Base-by-base conservation (phyloP, 2,329 filamentous ascomycete genomes). In the Penicillium freii region DNA sequence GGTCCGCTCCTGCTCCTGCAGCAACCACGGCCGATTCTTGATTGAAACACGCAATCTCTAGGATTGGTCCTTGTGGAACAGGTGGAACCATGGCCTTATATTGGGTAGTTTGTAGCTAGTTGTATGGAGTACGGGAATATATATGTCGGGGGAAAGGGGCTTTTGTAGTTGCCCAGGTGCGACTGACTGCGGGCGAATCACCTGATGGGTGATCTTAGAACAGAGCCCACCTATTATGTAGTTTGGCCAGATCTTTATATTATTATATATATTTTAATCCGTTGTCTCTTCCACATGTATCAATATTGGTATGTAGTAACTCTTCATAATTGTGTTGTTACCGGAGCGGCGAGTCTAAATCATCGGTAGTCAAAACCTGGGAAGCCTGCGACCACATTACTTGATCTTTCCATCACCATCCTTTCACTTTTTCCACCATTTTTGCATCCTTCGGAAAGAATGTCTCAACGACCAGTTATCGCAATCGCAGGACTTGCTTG, bases 401-500 rank as follows among this genome's bases (percentile, higher is more conserved):
- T 70, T 53, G 66, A 74, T 23, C 15, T 27, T 25, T 5, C 23
- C 23, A n/a, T 2, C 9, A 17, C 5, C 3, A 5, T 17, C 15
- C 5, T 17, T 23, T 1, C 0, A 4, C 8, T 11, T 34, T 5
- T 29, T 2, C 31, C 6, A 46, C n/a, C 15, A 31, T 8, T 6
- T 3, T 23, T 23, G 2, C 5, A 17, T 10, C 4, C 2, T 19
- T 8, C 25, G 2, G 5, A 5, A 4, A 50, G 29, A 63, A 77
- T 68, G 74, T 60, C 56, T 65, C 69, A 10, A 67, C 75, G 60
- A n/a, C 80, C 80, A 4, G 68, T 79, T 8, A 81, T 84, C 51
- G 80, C 77, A 4, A 75, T 83, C 49, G 80, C 80, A 19, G 81
- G 81, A 19, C 73, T 84, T 3, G 80, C 81, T 31, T 82, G 80